phyloP scores from a whole-genome alignment of 805 yeast genomes.

The Monosporozyma solicola region DNA sequence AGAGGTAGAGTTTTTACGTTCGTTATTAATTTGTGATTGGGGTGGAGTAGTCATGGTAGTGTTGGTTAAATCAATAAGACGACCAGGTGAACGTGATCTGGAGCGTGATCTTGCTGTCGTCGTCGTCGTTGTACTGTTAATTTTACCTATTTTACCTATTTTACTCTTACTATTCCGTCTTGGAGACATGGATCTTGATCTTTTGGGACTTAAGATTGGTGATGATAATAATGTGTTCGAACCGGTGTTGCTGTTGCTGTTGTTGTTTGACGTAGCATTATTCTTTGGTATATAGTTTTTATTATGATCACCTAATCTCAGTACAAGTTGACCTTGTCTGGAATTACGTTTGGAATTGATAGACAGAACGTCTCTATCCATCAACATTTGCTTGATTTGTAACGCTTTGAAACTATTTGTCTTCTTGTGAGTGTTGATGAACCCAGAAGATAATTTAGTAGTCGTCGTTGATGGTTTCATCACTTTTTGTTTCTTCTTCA shows the following conservation, averaged over 20 bases:
- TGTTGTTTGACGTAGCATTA: neutral
- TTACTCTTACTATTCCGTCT: neutral
- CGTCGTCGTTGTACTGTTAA: no score
- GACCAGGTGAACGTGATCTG: slow-evolving; percentile 12
- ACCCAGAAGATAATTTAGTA: neutral
- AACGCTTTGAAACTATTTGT: slow-evolving; percentile 31
- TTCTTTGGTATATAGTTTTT: neutral
- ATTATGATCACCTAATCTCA: neutral
- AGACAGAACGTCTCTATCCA: slow-evolving; percentile 20
- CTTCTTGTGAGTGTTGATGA: slow-evolving; percentile 20
- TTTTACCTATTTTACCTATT: neutral
- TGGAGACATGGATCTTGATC: slow-evolving; percentile 2
- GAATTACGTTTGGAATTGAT: neutral
- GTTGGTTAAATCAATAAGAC: neutral
- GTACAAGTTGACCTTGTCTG: neutral
- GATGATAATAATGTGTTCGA: slow-evolving; percentile 3
- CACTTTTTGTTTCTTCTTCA: slow-evolving; percentile 17
- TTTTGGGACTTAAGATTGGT: neutral
- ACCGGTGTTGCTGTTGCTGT: neutral
- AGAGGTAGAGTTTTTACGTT: slow-evolving; percentile 1
- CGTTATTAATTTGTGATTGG: slow-evolving; percentile 1
- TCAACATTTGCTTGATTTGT: slow-evolving; percentile 26
- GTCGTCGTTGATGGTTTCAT: neutral
- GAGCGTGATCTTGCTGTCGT: slow-evolving; percentile 4
- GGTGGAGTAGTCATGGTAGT: slow-evolving; percentile 8